These are phyloP conservation scores for Speleostelium caveatum DNA, from an alignment of 78 protist genomes.

Conservation along the genomic window DNA sequence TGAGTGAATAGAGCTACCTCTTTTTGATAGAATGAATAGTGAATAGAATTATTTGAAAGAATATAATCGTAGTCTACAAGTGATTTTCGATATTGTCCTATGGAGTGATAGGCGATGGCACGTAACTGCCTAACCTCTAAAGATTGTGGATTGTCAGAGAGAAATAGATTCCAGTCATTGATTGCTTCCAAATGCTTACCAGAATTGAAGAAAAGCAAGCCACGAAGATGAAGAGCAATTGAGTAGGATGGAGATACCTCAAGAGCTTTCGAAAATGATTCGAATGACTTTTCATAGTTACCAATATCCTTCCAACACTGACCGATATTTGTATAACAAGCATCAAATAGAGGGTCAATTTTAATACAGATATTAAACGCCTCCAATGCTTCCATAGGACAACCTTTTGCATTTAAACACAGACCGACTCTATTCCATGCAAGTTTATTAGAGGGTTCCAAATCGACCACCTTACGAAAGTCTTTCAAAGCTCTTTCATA, in stretches of 20 bases:
- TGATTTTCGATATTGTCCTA: slow-evolving; percentile 17
- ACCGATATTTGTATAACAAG: slow-evolving; percentile 57
- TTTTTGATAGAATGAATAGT: slow-evolving; percentile 33
- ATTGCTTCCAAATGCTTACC: slow-evolving; percentile 32
- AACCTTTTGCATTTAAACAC: slow-evolving; percentile 64
- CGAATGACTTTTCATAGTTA: slow-evolving; percentile 13
- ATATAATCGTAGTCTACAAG: slow-evolving; percentile 7
- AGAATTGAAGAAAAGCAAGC: slow-evolving; percentile 36
- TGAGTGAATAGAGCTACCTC: slow-evolving; percentile 25
- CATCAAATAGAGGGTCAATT: slow-evolving; percentile 66
- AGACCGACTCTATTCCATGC: slow-evolving; percentile 85
- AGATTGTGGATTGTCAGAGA: not conserved
- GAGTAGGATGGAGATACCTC: slow-evolving; percentile 40
- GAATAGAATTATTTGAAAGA: not conserved
- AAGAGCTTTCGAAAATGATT: slow-evolving; percentile 35
- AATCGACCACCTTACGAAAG: slow-evolving; percentile 26
- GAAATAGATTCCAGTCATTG: slow-evolving; percentile 30
- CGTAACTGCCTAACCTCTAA: slow-evolving; percentile 32
- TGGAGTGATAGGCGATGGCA: slow-evolving; percentile 5
- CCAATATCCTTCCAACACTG: slow-evolving; percentile 72
- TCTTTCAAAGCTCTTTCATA: slow-evolving; percentile 70
- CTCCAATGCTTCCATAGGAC: slow-evolving; percentile 43
- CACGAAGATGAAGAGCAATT: slow-evolving; percentile 73
- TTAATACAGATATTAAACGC: slow-evolving; percentile 35
- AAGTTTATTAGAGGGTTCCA: slow-evolving; percentile 2